phyloP scores from a whole-genome alignment of 73 alveolate genomes.

The Paramecium octaurelia region DNA sequence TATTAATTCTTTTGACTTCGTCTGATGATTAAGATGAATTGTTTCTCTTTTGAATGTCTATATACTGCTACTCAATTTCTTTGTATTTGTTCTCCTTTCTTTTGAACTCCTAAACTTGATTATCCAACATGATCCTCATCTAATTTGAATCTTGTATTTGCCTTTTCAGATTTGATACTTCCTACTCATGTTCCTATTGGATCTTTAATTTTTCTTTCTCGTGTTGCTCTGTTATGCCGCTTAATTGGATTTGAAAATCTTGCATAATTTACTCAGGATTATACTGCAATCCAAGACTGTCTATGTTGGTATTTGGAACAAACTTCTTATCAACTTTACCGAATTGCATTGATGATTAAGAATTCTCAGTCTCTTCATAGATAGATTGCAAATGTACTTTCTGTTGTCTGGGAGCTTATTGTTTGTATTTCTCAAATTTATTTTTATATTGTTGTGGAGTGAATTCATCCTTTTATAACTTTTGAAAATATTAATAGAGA shows the following conservation, averaged over 20 bases:
- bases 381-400: not conserved
- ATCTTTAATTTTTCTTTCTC: not conserved
- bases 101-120: not conserved
- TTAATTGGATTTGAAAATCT: not conserved
- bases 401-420: not conserved
- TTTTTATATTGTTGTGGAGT: not conserved
- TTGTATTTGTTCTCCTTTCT: not conserved
- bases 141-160: not conserved
- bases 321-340: not conserved
- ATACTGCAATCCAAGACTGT: not conserved
- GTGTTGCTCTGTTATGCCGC: not conserved
- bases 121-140: not conserved
- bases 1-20: not conserved
- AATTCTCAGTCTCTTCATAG: not conserved
- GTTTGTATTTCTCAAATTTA: not conserved
- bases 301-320: not conserved
- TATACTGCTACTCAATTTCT: not conserved
- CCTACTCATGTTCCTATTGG: not conserved
- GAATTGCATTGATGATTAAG: not conserved
- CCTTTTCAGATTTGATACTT: not conserved
- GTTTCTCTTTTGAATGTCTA: not conserved
- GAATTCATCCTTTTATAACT: not conserved
- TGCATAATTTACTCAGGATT: not conserved
- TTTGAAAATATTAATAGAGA: not conserved
- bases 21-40: not conserved